Conservation (phyloP, 495 filamentous ascomycete species). For the Penicillium pancosmium region DNA sequence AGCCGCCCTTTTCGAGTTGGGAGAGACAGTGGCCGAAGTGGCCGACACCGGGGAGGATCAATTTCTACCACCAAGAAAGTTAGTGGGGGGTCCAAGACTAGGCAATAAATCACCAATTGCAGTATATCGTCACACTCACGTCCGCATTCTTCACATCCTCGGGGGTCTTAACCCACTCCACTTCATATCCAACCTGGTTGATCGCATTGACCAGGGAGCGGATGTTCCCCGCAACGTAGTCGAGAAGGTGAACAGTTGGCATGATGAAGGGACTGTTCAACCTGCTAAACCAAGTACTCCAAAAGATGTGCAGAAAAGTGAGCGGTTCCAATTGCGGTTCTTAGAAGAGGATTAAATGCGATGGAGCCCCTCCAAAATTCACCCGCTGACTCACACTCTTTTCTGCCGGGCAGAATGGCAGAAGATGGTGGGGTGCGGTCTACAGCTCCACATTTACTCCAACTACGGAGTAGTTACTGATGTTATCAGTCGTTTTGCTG, state of each 20-base stretch:
- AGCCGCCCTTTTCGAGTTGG: constrained; percentile 77
- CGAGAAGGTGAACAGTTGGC: constrained; percentile 90
- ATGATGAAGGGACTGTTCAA: constrained; percentile 46
- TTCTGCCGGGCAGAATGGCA: constrained; percentile 32
- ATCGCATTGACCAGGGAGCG: constrained; percentile 96
- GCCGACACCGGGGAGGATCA: constrained; percentile 94
- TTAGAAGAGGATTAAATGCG: background rate
- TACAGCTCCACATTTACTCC: background rate
- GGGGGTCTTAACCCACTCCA: constrained; percentile 88
- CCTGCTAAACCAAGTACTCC: background rate
- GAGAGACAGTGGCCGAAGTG: constrained; percentile 96
- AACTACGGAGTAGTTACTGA: background rate
- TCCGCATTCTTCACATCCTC: constrained; percentile 82
- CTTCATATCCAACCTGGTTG: constrained; percentile 87
- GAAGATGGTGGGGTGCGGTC: background rate
- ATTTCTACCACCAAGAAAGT: constrained; percentile 54
- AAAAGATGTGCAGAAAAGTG: background rate
- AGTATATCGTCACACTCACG: constrained; percentile 49
- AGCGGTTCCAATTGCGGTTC: background rate
- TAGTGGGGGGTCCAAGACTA: constrained; percentile 12
- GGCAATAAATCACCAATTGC: background rate
- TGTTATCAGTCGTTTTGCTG: background rate
- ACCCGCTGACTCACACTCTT: constrained; percentile 35
- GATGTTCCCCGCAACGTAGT: constrained; percentile 87
- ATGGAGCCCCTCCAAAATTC: constrained; percentile 27